Evolutionary conservation across 1,139 yeast species (phyloP), one percentile per base, ranked within the genome.

Genomic region (Magnusiomyces fungicola): DNA sequence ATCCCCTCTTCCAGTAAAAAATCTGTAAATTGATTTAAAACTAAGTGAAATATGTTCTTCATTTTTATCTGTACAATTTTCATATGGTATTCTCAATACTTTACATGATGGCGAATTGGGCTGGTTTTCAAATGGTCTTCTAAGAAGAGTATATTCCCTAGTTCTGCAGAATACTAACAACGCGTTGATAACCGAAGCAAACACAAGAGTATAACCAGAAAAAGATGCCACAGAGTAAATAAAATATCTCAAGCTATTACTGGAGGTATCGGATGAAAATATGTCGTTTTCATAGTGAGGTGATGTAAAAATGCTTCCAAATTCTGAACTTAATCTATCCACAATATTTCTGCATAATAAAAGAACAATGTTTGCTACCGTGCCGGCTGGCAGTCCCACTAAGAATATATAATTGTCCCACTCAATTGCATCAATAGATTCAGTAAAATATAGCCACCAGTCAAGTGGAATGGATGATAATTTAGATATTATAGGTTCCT

Each of bases 341-440:
- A 53, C 49, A 43, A 54, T 56, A 5, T 54, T 32, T 29, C 62
- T 51, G 42, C 61, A 59, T 19, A 59, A 27, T 44, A 59, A 37
- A 43, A 61, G 65, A 33, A 67, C 30, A 27, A 62, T 51, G 19
- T 69, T 67, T 44, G 75, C 61, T 0, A 60, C 48, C n/a, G 67
- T 62, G 0, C 83, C 83, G 10, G 70, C 55, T 0, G 79, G 81
- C 32, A 72, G 56, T 0, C 79, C 81, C 7, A 74, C 56, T 0
- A 74, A 57, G n/a, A 61, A 59, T 9, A 78, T 69, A 53, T 77
- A 72, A 1, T 72, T 69, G 56, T 83, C 88, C 89, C 89, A 83
- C 52, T 82, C 85, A 4, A 81, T 75, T 4, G 80, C 68, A 45
- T 74, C 72, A 19, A 79, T 56, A 12, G 67, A 59, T 60, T 83